phyloP scores from a whole-genome alignment of 768 basidiomycete genomes.

The Agrocybe pediades region DNA sequence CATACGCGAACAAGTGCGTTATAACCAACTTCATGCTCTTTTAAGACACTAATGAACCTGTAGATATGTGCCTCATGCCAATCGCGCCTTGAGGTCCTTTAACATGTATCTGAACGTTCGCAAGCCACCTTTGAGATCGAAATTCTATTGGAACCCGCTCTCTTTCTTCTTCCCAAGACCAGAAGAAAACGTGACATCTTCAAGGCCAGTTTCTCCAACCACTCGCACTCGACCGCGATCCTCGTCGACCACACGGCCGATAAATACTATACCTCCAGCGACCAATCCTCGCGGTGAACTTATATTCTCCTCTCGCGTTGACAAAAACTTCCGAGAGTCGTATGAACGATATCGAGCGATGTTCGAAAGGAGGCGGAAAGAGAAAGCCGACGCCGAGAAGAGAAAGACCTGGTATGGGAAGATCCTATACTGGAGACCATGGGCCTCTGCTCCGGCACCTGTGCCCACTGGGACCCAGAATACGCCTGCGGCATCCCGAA shows the following conservation, averaged over 20 bases:
- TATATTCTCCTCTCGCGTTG: slow-evolving; percentile 91
- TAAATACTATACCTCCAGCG: slow-evolving; percentile 86
- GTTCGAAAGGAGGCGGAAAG: slow-evolving; percentile 80
- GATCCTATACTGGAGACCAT: slow-evolving; percentile 21
- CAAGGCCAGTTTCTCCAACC: slow-evolving; percentile 39
- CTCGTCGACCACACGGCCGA: slow-evolving; percentile 48
- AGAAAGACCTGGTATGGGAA: slow-evolving; percentile 32
- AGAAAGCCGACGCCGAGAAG: slow-evolving; percentile 46
- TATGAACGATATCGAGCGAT: slow-evolving; percentile 91
- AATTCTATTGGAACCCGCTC: slow-evolving; percentile 54
- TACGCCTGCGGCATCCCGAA: slow-evolving; percentile 23
- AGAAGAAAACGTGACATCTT: slow-evolving; percentile 25
- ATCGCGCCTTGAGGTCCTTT: slow-evolving; percentile 85
- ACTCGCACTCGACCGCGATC: slow-evolving; percentile 30
- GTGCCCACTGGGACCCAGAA: slow-evolving; percentile 3
- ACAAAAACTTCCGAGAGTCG: slow-evolving; percentile 78
- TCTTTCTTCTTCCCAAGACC: slow-evolving; percentile 60
- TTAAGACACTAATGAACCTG: not conserved
- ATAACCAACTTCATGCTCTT: too few relatives aligned
- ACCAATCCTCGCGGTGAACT: slow-evolving; percentile 93
- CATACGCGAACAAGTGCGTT: slow-evolving; percentile 90
- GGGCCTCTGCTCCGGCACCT: slow-evolving; percentile 22
- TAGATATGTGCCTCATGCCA: slow-evolving; percentile 97
- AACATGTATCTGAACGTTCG: slow-evolving; percentile 98
- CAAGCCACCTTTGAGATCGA: slow-evolving; percentile 69